These are phyloP conservation scores for Lablab purpureus DNA, from an alignment of 306 rosid species.

Conservation along the genomic window DNA sequence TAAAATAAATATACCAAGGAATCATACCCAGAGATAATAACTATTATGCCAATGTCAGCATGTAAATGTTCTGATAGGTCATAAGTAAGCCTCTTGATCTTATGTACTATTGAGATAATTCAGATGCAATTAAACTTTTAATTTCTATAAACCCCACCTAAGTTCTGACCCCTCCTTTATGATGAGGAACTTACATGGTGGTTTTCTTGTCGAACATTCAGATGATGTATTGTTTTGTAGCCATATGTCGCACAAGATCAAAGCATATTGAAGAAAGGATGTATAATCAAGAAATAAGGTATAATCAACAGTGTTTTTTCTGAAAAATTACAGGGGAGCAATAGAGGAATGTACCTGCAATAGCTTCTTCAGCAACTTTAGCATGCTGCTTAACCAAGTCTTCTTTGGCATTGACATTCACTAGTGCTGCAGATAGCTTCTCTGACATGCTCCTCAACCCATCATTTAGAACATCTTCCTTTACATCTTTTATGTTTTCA, in stretches of 20 bases:
- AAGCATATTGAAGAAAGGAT: conserved; percentile 15
- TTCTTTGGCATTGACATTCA: conserved; percentile 86
- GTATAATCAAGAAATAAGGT: conserved; percentile 22
- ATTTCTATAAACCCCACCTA: background rate
- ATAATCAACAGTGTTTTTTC: conserved; percentile 4
- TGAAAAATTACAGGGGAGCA: background rate
- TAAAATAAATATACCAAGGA: conserved; percentile 28
- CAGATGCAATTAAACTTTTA: conserved; percentile 33
- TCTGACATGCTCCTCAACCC: conserved; percentile 67
- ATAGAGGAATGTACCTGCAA: conserved; percentile 71
- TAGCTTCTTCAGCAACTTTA: conserved; percentile 99
- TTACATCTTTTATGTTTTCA: conserved; percentile 35
- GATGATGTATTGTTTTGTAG: background rate
- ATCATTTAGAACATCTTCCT: conserved; percentile 50
- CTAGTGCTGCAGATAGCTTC: conserved; percentile 82
- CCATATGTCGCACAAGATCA: background rate
- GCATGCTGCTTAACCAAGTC: conserved; percentile 97
- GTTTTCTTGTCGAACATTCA: conserved; percentile 10
- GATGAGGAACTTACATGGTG: conserved; percentile 27
- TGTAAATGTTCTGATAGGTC: conserved; percentile 30
- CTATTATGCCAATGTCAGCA: conserved; percentile 3
- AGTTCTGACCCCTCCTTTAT: conserved; percentile 4
- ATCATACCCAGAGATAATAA: conserved; percentile 21
- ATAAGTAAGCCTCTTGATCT: conserved; percentile 38
- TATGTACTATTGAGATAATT: conserved; percentile 32